Base-by-base conservation (phyloP, 2,329 filamentous ascomycete genomes). In the Penicillium sp. region DNA sequence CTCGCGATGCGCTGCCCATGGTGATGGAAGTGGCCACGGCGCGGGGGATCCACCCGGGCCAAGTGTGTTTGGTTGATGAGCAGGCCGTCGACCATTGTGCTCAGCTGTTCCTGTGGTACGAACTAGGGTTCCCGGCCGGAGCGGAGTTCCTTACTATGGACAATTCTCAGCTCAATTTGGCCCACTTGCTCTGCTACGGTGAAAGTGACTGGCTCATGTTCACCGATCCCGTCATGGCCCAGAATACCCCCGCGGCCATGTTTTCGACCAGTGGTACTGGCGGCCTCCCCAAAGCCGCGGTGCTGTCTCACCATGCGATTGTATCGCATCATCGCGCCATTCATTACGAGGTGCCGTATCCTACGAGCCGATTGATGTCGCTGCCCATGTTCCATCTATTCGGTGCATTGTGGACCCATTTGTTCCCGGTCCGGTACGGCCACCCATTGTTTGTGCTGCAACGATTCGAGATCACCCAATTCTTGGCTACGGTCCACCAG, bases 261-360 rank as follows among this genome's bases (percentile, higher is more conserved):
- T 75, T 72, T 51, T 82, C 81, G 61, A 83, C 78, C 54, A 81
- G 77, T 42, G 83, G 83, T 1, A 86, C 83, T 0, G 84, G 83
- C 0, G 82, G 82, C 1, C 65, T 85, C 3, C 83, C 83, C 6
- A 86, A 86, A 63, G 81, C 81, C 0, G 81, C 82, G 5, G 74
- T 80, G 58, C 67, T 85, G 47, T 80, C 81, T 0, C 84, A 87
- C 63, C 72, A 77, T 57, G 84, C 84, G 42, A 74, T 84, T 41
- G 72, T 82, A 18, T 79, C 82, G 1, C 79, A 84, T 64, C 73
- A 52, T 58, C 69, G 52, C 65, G 73, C 39, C 68, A 77, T 62
- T 67, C 71, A 63, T 59, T 76, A 61, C 49, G 70, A 65, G 47
- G 76, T 53, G 42, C 79, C 54, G 13, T 78, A 60, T 54, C 59